Percentiles rank a stretch among this genome's conserved stretches.
These are phyloP conservation scores for Hypoxylon perforatum DNA, from an alignment of 495 filamentous ascomycete genomes.

Conservation along the genomic window DNA sequence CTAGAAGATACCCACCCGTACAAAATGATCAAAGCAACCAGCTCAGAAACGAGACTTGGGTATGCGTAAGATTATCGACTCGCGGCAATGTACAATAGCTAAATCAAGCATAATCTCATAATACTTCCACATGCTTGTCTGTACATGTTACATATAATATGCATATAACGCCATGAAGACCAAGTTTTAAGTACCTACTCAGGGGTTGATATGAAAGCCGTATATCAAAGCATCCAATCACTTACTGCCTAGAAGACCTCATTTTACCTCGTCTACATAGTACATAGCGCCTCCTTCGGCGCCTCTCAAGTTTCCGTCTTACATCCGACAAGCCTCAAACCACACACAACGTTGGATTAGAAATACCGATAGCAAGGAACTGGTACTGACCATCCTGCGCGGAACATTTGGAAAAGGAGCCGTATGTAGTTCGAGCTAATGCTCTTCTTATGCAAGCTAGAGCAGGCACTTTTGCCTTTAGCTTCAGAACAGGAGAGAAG, in stretches of 20 bases:
- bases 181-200: not conserved
- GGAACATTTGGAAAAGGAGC: not conserved
- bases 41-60: slow-evolving; percentile 12
- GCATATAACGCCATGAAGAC: not conserved
- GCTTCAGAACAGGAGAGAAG: no score
- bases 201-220: not conserved
- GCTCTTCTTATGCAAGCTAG: not conserved
- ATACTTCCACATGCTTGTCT: not conserved
- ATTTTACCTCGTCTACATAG: no score
- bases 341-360: not conserved
- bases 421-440: not conserved
- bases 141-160: not conserved
- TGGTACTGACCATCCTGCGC: not conserved
- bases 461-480: not conserved
- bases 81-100: slow-evolving; percentile 6
- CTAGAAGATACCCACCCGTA: slow-evolving; percentile 41
- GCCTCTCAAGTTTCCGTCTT: no score
- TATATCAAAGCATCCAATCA: no score
- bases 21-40: slow-evolving; percentile 2
- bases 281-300: no score
- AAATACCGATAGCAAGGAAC: not conserved
- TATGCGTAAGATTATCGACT: slow-evolving; percentile 18
- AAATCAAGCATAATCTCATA: slow-evolving; percentile 20
- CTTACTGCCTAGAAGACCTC: no score
- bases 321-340: not conserved